A percentile compares a stretch with the other conserved stretches of the same genome.
Conservation (phyloP, 139 green algal species). For the Auxenochlorella pyrenoidosa region DNA sequence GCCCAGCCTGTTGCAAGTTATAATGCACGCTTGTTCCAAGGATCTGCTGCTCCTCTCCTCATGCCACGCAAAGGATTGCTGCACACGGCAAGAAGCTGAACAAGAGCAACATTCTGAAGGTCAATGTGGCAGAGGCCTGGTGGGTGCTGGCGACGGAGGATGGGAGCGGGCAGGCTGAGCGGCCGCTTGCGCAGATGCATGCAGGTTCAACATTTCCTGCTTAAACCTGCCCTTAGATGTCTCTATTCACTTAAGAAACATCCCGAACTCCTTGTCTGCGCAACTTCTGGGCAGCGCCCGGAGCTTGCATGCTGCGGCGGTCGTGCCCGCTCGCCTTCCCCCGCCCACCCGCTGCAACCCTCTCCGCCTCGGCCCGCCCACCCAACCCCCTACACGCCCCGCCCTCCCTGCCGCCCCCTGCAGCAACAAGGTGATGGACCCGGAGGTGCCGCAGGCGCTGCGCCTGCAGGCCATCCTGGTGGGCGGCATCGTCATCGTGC, state of each 20-base stretch:
- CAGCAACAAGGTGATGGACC: slow-evolving; percentile 76
- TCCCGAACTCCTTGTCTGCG: background rate
- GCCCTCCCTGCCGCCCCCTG: background rate
- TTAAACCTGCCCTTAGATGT: no score
- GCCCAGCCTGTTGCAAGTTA: no score
- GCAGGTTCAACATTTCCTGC: no score
- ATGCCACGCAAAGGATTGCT: no score
- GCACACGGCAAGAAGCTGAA: slow-evolving; percentile 80
- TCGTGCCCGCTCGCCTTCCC: background rate
- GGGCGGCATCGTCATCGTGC: slow-evolving; percentile 77
- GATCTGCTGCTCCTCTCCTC: no score
- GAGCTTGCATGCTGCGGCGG: background rate
- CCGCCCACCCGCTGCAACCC: no score
- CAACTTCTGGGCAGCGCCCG: background rate
- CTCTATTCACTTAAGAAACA: no score
- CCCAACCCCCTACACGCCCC: background rate
- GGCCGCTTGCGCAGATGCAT: no score
- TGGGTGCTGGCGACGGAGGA: slow-evolving; percentile 24
- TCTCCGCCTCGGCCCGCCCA: background rate
- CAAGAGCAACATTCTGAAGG: slow-evolving; percentile 67
- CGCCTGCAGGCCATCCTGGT: slow-evolving; percentile 79
- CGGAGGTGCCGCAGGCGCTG: slow-evolving; percentile 80
- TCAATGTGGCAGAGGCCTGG: slow-evolving; percentile 74
- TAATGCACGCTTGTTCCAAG: no score
- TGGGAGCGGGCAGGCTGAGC: no score